Conservation (phyloP, 176 grass and related monocot species). For the Hyparrhenia diplandra region DNA sequence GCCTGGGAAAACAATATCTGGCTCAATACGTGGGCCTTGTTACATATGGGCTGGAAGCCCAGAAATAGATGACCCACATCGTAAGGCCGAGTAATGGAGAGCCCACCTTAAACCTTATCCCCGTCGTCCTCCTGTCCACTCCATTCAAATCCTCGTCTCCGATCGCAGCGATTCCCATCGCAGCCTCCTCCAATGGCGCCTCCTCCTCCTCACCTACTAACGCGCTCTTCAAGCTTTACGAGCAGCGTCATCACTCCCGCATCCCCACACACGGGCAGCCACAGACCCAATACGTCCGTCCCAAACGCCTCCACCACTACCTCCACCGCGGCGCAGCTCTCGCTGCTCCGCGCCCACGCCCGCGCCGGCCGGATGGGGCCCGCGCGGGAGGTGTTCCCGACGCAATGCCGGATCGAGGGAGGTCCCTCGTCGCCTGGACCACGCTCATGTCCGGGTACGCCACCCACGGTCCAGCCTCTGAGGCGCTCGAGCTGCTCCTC, state of each 20-base stretch:
- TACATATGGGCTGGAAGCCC: too few relatives aligned
- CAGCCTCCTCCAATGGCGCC: constrained; percentile 28
- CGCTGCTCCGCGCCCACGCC: constrained; percentile 30
- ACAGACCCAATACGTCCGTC: background rate
- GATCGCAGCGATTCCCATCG: background rate
- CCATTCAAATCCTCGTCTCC: constrained; percentile 8
- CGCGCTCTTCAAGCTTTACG: constrained; percentile 1
- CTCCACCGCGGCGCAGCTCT: constrained; percentile 15
- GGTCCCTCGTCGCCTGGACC: constrained; percentile 50
- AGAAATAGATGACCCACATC: background rate
- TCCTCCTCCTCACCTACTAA: constrained; percentile 1
- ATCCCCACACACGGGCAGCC: background rate
- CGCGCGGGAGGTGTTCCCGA: constrained; percentile 49
- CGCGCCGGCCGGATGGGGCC: constrained; percentile 48
- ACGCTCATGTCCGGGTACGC: constrained; percentile 64
- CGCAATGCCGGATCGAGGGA: constrained; percentile 22
- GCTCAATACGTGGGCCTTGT: too few relatives aligned
- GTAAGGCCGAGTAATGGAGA: background rate
- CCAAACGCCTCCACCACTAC: background rate
- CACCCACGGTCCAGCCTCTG: constrained; percentile 40
- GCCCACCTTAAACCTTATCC: constrained; percentile 10
- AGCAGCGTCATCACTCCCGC: background rate
- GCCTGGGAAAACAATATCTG: too few relatives aligned
- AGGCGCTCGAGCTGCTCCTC: constrained; percentile 46
- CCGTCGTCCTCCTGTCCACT: constrained; percentile 11